Evolutionary conservation across 108 stramenopile species (phyloP).

Genomic region (Schizochytrium sp.): DNA sequence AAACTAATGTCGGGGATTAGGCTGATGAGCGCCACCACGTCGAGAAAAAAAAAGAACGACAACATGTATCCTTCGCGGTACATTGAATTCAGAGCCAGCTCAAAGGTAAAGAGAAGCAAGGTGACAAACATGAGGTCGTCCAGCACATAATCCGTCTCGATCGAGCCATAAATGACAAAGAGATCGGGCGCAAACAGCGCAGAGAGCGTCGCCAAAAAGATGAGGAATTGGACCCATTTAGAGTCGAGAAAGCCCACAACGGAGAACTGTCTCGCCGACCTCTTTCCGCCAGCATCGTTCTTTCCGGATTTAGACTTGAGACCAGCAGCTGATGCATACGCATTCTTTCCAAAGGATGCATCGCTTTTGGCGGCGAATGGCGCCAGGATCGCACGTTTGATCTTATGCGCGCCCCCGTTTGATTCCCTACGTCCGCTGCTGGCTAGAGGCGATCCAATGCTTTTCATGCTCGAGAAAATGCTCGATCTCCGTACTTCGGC

Average conservation of each 20-base stretch:
- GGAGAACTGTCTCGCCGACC: neutral
- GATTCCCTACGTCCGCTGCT: no score
- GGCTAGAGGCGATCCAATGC: no score
- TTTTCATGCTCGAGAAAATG: no score
- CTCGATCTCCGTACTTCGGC: neutral
- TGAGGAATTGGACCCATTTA: neutral
- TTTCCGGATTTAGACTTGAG: neutral
- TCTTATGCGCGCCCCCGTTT: no score
- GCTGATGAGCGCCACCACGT: neutral
- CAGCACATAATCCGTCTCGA: neutral
- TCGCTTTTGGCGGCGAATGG: neutral
- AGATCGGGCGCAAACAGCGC: neutral
- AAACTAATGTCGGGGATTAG: neutral
- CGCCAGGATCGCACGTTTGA: neutral
- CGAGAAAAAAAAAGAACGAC: neutral
- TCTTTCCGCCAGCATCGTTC: neutral
- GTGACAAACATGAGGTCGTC: neutral
- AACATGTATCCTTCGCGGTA: neutral
- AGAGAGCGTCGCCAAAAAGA: neutral
- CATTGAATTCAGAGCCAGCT: neutral
- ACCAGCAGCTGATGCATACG: neutral
- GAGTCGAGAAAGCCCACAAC: neutral
- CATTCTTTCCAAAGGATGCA: neutral
- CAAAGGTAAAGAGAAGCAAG: neutral
- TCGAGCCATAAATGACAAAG: neutral